phyloP scores from a whole-genome alignment of 2,329 filamentous ascomycete species.

The Exophiala calicioides region DNA sequence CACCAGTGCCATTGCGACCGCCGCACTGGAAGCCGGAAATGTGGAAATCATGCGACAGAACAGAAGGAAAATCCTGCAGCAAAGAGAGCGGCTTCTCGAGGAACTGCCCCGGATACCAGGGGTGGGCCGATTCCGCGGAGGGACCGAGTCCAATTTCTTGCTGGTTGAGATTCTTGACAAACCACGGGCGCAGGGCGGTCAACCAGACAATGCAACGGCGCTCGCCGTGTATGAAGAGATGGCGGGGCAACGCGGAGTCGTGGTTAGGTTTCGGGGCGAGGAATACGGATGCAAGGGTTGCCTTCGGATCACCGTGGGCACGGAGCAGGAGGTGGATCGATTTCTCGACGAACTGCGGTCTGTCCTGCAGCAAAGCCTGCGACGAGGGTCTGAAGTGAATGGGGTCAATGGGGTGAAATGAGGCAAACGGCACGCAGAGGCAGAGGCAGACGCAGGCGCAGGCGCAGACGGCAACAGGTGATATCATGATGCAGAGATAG shows the following conservation, averaged over 20 bases:
- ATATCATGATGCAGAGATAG: slow-evolving; percentile 40
- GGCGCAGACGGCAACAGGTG: too few species aligned
- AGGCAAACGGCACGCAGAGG: too few species aligned
- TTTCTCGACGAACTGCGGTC: slow-evolving; percentile 69
- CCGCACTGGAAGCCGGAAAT: slow-evolving; percentile 68
- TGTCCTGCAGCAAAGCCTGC: slow-evolving; percentile 53
- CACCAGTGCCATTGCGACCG: slow-evolving; percentile 76
- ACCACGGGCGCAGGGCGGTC: slow-evolving; percentile 55
- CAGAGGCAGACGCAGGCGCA: slow-evolving; percentile 41
- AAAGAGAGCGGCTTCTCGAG: slow-evolving; percentile 72
- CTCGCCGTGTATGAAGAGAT: slow-evolving; percentile 79
- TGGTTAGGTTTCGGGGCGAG: slow-evolving; percentile 90
- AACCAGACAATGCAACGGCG: slow-evolving; percentile 77
- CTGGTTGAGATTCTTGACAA: slow-evolving; percentile 82
- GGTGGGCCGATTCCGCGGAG: slow-evolving; percentile 78
- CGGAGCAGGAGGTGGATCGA: slow-evolving; percentile 77
- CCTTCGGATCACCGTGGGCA: slow-evolving; percentile 88
- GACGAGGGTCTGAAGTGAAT: slow-evolving; percentile 39
- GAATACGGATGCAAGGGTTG: slow-evolving; percentile 88
- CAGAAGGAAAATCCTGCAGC: slow-evolving; percentile 67
- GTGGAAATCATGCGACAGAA: slow-evolving; percentile 72
- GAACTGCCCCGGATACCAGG: slow-evolving; percentile 76
- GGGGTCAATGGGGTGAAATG: slow-evolving; percentile 50
- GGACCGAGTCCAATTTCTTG: slow-evolving; percentile 81
- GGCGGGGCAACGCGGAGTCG: slow-evolving; percentile 83